Base-by-base conservation (phyloP, 257 asterid species). In the Cruciata laevipes region DNA sequence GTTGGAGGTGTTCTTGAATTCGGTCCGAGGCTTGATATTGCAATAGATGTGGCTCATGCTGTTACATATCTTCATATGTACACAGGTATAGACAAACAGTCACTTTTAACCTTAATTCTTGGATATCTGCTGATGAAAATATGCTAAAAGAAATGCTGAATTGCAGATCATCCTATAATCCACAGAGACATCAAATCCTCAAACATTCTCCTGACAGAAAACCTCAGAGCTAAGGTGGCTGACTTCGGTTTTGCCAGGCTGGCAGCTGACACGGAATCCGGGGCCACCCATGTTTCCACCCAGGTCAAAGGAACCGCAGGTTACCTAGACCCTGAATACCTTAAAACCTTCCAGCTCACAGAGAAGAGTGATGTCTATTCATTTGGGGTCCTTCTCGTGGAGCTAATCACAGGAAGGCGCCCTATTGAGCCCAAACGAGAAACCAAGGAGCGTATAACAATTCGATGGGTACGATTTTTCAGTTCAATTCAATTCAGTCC, bases 231-330 rank as follows among this genome's bases (percentile, higher is more conserved):
- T 68, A 94, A 94, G 84, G 99, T 94, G 56, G 97, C 99, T 0
- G 99, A 94, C 75, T 94, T 94, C 71, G 99, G 99, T 24, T 88
- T 94, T 69, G 96, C 99, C 3, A 85, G 96, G 40, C 72, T 84
- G 69, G 97, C 77, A 3, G 92, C 88, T 6, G 96, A 94, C 62
- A 55, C 69, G 61, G 97, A 90, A 47, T 83, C 87, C 2, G 96
- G 96, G 57, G 96, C 78, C 38, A 90, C 99, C 3, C 99, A 94
- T 75, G 92, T 94, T 72, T 88, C 96, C 12, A 94, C 99, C 7
- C 94, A 86, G 79, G 99, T 94, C 68, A 94, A 88, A 82, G 99
- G 99, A 69, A 94, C 99, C 35, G 95, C 99, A 11, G 99, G 99
- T 38, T 94, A 94, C 76, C 79, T 94, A 52, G 99, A 94, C 75